These are phyloP conservation scores for Lycium barbarum DNA, from an alignment of 257 asterid species.

Conservation along the genomic window DNA sequence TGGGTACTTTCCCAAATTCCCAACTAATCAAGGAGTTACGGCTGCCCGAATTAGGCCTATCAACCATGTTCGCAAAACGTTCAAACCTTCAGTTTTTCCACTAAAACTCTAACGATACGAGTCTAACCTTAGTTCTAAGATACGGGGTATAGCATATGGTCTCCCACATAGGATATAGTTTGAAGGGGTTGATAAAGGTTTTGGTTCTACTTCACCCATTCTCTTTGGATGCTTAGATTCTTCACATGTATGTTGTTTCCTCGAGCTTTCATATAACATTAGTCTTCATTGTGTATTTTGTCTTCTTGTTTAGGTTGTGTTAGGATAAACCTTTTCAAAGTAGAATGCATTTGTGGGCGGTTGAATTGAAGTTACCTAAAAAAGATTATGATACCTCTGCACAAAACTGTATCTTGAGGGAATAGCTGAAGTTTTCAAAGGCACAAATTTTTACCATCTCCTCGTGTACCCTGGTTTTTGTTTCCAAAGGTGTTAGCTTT, in stretches of 20 bases:
- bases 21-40: too few relatives aligned
- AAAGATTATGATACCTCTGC: neutral
- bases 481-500: neutral
- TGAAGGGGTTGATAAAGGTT: neutral
- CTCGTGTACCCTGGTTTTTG: neutral
- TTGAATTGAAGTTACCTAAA: neutral
- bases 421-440: neutral
- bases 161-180: neutral
- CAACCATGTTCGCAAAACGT: too few relatives aligned
- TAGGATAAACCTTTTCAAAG: neutral
- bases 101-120: too few relatives aligned
- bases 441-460: neutral
- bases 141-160: too few relatives aligned
- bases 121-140: too few relatives aligned
- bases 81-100: too few relatives aligned
- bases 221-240: neutral
- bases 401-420: neutral
- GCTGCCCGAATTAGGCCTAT: too few relatives aligned
- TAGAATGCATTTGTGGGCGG: neutral
- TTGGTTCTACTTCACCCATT: neutral
- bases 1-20: too few relatives aligned
- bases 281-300: neutral
- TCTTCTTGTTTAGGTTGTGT: neutral
- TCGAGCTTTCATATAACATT: neutral
- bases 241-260: neutral